Conservation (phyloP, 1,139 yeast species). For the Groenewaldozyma sp. region DNA sequence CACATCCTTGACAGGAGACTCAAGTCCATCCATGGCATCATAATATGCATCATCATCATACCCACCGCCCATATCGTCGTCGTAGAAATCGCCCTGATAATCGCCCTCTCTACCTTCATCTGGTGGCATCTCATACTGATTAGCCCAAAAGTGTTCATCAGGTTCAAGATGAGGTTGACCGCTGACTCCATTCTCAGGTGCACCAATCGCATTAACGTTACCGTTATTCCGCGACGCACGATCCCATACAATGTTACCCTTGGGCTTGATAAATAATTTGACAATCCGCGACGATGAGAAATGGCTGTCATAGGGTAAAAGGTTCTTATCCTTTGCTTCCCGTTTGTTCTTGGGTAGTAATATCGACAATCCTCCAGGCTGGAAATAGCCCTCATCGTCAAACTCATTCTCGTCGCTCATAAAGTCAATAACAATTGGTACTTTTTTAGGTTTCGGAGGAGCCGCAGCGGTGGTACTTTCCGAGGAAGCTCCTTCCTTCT, state of each 20-base stretch:
- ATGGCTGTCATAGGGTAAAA: constrained; percentile 67
- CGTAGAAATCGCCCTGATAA: constrained; percentile 20
- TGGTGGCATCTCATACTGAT: constrained; percentile 35
- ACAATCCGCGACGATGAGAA: constrained; percentile 64
- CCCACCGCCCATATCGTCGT: constrained; percentile 26
- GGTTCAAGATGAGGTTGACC: constrained; percentile 11
- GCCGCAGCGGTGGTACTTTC: constrained; percentile 13
- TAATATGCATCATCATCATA: constrained; percentile 24
- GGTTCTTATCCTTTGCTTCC: constrained; percentile 35
- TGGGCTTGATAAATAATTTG: constrained; percentile 62
- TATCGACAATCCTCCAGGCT: constrained; percentile 34
- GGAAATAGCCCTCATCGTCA: constrained; percentile 43
- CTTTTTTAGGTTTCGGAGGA: constrained; percentile 21
- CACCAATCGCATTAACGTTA: constrained; percentile 1
- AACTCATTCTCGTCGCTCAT: constrained; percentile 36
- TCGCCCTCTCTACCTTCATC: constrained; percentile 33
- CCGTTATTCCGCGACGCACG: constrained; percentile 6
- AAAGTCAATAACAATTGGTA: constrained; percentile 42
- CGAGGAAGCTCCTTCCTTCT: constrained; percentile 12
- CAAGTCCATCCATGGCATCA: constrained; percentile 2
- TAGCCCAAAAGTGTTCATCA: constrained; percentile 72
- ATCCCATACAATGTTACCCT: constrained; percentile 20
- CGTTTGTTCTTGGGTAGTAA: constrained; percentile 38
- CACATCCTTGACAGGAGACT: background rate
- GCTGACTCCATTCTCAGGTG: background rate